Evolutionary conservation across 352 stramenopile species (phyloP).

Genomic region (Globisporangium alternatum): DNA sequence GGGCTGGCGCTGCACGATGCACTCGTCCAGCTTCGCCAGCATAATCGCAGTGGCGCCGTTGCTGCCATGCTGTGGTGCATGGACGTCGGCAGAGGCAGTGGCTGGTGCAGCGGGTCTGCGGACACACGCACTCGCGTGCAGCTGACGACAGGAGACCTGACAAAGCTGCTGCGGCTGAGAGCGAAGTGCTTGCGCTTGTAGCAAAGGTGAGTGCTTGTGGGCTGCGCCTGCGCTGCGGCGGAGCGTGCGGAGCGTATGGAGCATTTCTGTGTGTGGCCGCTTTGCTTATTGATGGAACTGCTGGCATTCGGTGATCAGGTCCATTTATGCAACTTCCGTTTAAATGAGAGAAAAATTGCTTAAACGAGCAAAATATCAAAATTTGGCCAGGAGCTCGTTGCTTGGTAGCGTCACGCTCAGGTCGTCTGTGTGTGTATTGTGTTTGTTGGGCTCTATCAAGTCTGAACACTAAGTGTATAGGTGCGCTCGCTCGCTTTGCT

Average conservation of each 20-base stretch:
- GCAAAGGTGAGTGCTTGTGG: background rate
- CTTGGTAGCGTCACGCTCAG: background rate
- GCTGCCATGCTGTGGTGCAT: background rate
- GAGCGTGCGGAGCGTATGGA: conserved; percentile 5
- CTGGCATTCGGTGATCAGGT: background rate
- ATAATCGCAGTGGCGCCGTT: background rate
- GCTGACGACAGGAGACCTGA: background rate
- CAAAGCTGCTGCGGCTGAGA: background rate
- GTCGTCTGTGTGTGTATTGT: background rate
- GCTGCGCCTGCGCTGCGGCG: background rate
- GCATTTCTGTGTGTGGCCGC: too few relatives aligned
- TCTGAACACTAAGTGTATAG: background rate
- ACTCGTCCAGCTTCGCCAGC: conserved; percentile 33
- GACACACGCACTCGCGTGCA: background rate
- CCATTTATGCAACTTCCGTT: too few relatives aligned
- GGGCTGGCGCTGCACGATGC: conserved; percentile 30
- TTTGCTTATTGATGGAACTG: background rate
- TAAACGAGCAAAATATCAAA: too few relatives aligned
- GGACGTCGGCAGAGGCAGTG: background rate
- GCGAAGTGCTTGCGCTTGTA: background rate
- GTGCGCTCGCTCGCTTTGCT: background rate
- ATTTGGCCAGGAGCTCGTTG: too few relatives aligned
- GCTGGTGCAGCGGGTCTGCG: background rate
- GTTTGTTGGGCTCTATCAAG: background rate
- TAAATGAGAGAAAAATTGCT: too few relatives aligned